These are phyloP conservation scores for Rhypophila decipiens DNA, from an alignment of 495 filamentous ascomycete species.

Conservation along the genomic window DNA sequence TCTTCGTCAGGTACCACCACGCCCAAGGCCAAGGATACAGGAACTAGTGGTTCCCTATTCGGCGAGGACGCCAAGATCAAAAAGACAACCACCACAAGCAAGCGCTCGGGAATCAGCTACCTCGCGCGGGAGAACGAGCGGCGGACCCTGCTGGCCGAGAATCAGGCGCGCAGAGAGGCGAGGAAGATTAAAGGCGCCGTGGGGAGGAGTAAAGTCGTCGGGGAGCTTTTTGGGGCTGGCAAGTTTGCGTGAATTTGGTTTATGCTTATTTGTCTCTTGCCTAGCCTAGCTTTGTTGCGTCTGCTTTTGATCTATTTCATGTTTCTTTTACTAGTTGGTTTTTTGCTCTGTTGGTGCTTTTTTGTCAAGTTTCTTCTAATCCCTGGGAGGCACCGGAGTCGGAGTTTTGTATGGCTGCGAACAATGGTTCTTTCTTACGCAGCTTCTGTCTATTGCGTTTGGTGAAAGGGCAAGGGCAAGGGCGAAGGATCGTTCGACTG, in stretches of 20 bases:
- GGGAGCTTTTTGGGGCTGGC: conserved; percentile 46
- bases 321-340: too few species aligned
- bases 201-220: conserved; percentile 40
- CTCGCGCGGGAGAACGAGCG: conserved; percentile 70
- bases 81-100: conserved; percentile 63
- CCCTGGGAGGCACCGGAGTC: too few species aligned
- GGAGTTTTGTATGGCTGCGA: too few species aligned
- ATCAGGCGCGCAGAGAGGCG: conserved; percentile 58
- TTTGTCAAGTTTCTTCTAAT: too few species aligned
- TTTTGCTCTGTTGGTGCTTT: too few species aligned
- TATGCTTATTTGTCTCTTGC: too few species aligned
- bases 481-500: too few species aligned
- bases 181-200: conserved; percentile 59
- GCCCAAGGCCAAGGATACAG: background rate
- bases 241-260: conserved; percentile 45
- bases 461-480: too few species aligned
- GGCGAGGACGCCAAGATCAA: conserved; percentile 18
- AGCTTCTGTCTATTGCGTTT: too few species aligned
- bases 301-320: too few species aligned
- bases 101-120: conserved; percentile 62
- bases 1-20: conserved; percentile 23
- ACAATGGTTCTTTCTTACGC: too few species aligned
- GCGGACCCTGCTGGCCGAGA: conserved; percentile 50
- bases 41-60: background rate
- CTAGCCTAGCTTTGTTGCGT: too few species aligned